Conservation (phyloP, 2,329 filamentous ascomycete species). For the Exophiala sideris region DNA sequence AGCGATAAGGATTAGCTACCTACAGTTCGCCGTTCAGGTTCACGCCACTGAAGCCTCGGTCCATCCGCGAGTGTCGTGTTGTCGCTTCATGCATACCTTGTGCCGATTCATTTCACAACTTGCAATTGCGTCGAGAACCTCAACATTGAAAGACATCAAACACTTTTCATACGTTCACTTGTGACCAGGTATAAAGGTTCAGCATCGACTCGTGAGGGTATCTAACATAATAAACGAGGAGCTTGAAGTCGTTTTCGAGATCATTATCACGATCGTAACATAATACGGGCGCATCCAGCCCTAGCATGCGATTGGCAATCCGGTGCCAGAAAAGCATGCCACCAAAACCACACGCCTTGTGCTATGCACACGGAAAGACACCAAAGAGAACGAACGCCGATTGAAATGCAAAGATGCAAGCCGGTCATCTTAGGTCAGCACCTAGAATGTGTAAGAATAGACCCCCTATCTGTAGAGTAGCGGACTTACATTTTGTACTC, state of each 20-base stretch:
- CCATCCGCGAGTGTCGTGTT: too few species aligned
- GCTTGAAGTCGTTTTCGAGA: conserved; percentile 35
- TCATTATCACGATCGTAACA: conserved; percentile 31
- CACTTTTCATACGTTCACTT: conserved; percentile 7
- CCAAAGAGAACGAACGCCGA: conserved; percentile 4
- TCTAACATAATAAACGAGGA: conserved; percentile 46
- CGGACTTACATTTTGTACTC: conserved; percentile 65
- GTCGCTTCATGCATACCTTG: neutral
- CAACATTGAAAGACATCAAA: too few species aligned
- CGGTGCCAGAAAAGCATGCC: neutral
- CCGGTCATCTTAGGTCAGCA: conserved; percentile 11
- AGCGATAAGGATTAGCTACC: too few species aligned
- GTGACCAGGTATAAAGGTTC: conserved; percentile 37
- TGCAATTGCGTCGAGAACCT: neutral
- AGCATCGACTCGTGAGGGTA: conserved; percentile 52
- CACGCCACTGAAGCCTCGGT: too few species aligned
- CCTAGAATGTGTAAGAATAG: conserved; percentile 5
- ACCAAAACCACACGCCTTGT: conserved; percentile 14
- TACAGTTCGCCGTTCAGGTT: too few species aligned
- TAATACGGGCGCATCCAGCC: neutral
- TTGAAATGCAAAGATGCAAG: neutral
- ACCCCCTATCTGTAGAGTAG: neutral
- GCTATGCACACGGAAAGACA: conserved; percentile 27
- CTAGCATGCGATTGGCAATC: neutral
- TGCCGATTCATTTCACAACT: neutral